Conservation (phyloP, 768 basidiomycete genomes). For the Dictyophora rubrovolvata region DNA sequence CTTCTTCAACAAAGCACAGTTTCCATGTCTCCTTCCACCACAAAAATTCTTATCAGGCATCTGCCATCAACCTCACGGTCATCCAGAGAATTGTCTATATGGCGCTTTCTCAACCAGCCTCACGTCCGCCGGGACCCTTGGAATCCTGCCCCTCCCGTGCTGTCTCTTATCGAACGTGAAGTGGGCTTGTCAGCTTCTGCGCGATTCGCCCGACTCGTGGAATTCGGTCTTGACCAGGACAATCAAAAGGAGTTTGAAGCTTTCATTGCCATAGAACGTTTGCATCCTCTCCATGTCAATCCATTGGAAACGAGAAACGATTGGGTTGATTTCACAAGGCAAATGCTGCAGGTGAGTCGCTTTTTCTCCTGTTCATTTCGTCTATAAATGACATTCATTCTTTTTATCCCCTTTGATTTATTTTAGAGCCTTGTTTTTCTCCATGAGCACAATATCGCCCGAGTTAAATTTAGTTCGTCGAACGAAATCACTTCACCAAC, state of each 20-base stretch:
- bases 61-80: background rate
- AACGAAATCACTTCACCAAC: background rate
- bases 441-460: slow-evolving; percentile 6
- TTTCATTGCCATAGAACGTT: slow-evolving; percentile 1
- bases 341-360: slow-evolving; percentile 1
- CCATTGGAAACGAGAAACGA: background rate
- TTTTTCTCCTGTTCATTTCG: background rate
- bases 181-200: background rate
- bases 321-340: slow-evolving; percentile 4
- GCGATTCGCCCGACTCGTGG: background rate
- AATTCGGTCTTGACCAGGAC: background rate
- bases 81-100: background rate
- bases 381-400: background rate
- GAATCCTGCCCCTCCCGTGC: slow-evolving; percentile 5
- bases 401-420: background rate
- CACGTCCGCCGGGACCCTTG: slow-evolving; percentile 2
- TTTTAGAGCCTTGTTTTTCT: slow-evolving; percentile 7
- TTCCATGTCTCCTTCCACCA: background rate
- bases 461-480: background rate
- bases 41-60: background rate
- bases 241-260: background rate
- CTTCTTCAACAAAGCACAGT: background rate
- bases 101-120: slow-evolving; percentile 2
- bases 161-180: slow-evolving; percentile 2
- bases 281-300: background rate